Percentiles rank a stretch among this genome's conserved stretches.
These are phyloP conservation scores for Leishmania martiniquensis DNA, from an alignment of 208 protist genomes.

Conservation along the genomic window DNA sequence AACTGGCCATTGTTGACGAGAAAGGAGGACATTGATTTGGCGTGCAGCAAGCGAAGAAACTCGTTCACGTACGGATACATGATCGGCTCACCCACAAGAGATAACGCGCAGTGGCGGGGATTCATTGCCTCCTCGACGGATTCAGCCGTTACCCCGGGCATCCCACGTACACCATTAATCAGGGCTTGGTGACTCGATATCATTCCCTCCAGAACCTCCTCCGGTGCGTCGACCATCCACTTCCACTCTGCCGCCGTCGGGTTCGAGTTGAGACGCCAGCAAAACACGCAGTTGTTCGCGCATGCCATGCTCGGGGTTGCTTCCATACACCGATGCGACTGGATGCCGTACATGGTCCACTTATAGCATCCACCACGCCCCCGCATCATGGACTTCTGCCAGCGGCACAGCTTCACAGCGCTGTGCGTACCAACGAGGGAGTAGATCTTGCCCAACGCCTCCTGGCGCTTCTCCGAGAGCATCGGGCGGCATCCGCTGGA, in stretches of 20 bases:
- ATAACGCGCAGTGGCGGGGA: slow-evolving; percentile 94
- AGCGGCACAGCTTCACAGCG: slow-evolving; percentile 97
- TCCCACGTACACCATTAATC: slow-evolving; percentile 82
- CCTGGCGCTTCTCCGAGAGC: slow-evolving; percentile 74
- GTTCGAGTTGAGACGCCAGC: slow-evolving; percentile 95
- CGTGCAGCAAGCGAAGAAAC: slow-evolving; percentile 86
- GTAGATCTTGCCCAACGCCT: slow-evolving; percentile 82
- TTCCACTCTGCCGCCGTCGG: slow-evolving; percentile 91
- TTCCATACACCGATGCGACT: slow-evolving; percentile 96
- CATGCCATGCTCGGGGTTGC: slow-evolving; percentile 96
- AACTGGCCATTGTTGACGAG: slow-evolving; percentile 95
- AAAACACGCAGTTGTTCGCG: slow-evolving; percentile 97
- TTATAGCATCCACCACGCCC: slow-evolving; percentile 98
- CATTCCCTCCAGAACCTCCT: slow-evolving; percentile 86
- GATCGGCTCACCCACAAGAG: slow-evolving; percentile 95
- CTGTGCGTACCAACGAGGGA: slow-evolving; percentile 94
- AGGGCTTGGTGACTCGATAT: slow-evolving; percentile 79
- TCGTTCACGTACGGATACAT: slow-evolving; percentile 96
- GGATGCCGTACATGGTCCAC: slow-evolving; percentile 98
- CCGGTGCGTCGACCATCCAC: slow-evolving; percentile 94
- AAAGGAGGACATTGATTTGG: slow-evolving; percentile 89
- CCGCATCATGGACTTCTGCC: slow-evolving; percentile 97
- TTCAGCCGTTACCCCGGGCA: slow-evolving; percentile 90
- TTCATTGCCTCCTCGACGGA: slow-evolving; percentile 82
- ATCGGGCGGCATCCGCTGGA: slow-evolving; percentile 54